Evolutionary conservation across 345 rosid genomes (phyloP), one percentile per base, ranked within the genome.

Genomic region (Ricinus communis): DNA sequence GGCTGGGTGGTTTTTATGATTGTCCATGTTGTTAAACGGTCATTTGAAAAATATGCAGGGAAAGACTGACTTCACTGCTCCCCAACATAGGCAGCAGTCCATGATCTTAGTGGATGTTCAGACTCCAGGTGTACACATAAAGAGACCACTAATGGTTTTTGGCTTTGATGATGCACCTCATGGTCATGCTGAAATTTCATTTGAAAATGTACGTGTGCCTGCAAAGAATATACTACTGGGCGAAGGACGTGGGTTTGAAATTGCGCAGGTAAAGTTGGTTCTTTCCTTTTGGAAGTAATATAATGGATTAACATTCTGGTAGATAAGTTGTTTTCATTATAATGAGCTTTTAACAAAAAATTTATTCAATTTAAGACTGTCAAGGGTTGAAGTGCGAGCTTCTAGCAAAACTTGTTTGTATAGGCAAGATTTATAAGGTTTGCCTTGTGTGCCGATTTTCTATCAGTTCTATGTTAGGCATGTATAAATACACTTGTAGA

Each of bases 121-220:
- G 59, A 87, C 87, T 80, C 93, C 94, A 33, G 99, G 99, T 57
- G 83, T 95, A 60, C 66, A 22, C 36, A 77, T 95, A 64, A 86
- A 85, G 85, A 86, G 99, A 77, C 94, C 99, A 25, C 93, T 95
- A 59, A 70, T 76, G 62, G 97, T 95, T 69, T 90, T 90, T 73
- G 99, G 97, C 51, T 95, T 90, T 62, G 97, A 95, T 69, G 99
- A 92, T 79, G 99, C 99, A 1, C 99, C 99, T 82, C 99, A 92
- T 76, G 99, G 99, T 52, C 99, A 95, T 69, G 97, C 99, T 57
- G 99, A 95, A 76, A 74, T 95, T 61, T 80, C 76, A 55, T 95
- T 95, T 71, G 78, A 88, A 62, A 90, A 87, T 74, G 97, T 92
- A 33, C 21, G 71, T 60, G 97, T 95, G 59, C 96, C 97, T 5